Conservation (phyloP, 768 basidiomycete species). For the Tephrocybe sp. region DNA sequence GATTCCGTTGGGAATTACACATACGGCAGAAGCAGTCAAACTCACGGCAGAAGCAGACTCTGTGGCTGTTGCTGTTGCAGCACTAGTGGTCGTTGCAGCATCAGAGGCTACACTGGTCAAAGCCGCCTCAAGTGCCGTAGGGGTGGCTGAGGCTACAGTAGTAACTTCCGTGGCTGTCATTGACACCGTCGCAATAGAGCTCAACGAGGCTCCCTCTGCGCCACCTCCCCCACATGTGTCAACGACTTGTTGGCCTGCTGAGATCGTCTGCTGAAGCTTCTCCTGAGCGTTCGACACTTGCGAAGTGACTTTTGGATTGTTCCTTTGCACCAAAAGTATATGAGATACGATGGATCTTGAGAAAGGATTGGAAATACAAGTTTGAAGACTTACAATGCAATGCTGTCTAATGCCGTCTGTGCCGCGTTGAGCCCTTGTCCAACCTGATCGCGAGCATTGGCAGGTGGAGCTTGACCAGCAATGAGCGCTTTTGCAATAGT, state of each 20-base stretch:
- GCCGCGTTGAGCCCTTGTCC: conserved; percentile 16
- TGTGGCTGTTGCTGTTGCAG: background rate
- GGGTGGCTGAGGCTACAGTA: background rate
- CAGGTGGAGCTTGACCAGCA: conserved; percentile 19
- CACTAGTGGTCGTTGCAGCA: background rate
- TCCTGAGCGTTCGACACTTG: conserved; percentile 7
- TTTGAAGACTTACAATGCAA: conserved; percentile 11
- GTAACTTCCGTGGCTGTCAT: conserved; percentile 4
- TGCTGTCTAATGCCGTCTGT: conserved; percentile 15
- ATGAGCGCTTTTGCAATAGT: conserved; percentile 22
- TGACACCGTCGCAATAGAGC: conserved; percentile 1
- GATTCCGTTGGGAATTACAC: background rate
- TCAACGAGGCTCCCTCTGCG: background rate
- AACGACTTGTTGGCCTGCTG: conserved; percentile 10
- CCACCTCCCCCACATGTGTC: conserved; percentile 9
- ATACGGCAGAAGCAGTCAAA: background rate
- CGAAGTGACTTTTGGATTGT: conserved; percentile 4
- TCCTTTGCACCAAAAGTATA: background rate
- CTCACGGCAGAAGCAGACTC: background rate
- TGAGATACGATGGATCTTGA: background rate
- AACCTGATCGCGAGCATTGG: conserved; percentile 17
- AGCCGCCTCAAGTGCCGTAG: background rate
- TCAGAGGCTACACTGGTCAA: background rate
- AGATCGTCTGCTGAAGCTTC: conserved; percentile 13
- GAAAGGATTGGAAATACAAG: background rate